These are phyloP conservation scores for Tetradesmus obliquus DNA, from an alignment of 139 green algal species.

Conservation along the genomic window DNA sequence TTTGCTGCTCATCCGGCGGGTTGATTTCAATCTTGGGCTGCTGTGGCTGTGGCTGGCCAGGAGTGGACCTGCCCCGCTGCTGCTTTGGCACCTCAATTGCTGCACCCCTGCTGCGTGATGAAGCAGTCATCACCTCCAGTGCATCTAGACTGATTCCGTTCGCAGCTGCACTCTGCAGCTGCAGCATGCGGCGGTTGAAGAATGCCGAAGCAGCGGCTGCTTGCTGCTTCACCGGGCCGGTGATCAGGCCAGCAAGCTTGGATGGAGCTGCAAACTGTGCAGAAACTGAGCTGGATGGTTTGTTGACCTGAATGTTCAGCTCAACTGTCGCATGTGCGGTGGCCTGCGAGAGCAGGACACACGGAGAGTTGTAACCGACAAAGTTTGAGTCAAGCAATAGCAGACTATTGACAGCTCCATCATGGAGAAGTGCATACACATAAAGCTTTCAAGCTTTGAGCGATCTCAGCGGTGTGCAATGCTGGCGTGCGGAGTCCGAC, in stretches of 20 bases:
- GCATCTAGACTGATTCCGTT: neutral
- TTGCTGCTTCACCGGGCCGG: neutral
- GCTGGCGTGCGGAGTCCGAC: too few species aligned
- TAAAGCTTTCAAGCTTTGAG: too few species aligned
- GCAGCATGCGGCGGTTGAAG: neutral
- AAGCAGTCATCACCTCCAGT: neutral
- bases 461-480: too few species aligned
- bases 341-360: neutral
- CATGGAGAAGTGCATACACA: too few species aligned
- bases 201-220: neutral
- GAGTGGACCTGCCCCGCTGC: neutral
- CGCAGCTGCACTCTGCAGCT: neutral
- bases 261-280: neutral
- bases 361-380: neutral
- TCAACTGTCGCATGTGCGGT: neutral
- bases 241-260: neutral
- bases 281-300: neutral
- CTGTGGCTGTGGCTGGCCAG: neutral
- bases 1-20: neutral
- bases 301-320: neutral
- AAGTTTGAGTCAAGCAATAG: neutral
- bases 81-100: neutral
- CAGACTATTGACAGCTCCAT: too few species aligned
- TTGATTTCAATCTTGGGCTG: neutral
- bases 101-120: neutral